phyloP scores from a whole-genome alignment of 208 protist species.

The Leishmania guyanensis region DNA sequence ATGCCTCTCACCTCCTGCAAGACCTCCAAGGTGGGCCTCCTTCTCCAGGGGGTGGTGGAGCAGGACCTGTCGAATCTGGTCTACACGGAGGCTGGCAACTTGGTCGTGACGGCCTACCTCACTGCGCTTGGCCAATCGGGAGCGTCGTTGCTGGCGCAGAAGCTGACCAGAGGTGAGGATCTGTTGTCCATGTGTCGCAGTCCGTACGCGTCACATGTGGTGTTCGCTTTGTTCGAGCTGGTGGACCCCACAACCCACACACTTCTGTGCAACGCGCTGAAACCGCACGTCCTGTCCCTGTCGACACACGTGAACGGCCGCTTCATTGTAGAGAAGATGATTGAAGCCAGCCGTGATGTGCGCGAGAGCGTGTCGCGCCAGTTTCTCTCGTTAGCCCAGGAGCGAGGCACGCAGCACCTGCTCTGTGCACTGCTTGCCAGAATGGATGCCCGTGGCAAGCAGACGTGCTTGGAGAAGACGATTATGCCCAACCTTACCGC shows the following conservation, averaged over 20 bases:
- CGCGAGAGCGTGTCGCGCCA: slow-evolving; percentile 72
- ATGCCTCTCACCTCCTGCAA: slow-evolving; percentile 67
- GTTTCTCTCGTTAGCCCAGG: slow-evolving; percentile 64
- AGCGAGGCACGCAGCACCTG: slow-evolving; percentile 85
- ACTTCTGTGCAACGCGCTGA: slow-evolving; percentile 67
- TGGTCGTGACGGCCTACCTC: slow-evolving; percentile 80
- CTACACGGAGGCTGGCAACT: slow-evolving; percentile 81
- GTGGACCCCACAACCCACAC: slow-evolving; percentile 73
- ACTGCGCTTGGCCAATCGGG: slow-evolving; percentile 49
- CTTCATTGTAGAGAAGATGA: slow-evolving; percentile 84
- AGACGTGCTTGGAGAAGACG: slow-evolving; percentile 51
- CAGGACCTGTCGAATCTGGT: slow-evolving; percentile 53
- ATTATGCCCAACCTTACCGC: slow-evolving; percentile 50
- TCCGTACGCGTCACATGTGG: slow-evolving; percentile 77
- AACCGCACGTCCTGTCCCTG: slow-evolving; percentile 54
- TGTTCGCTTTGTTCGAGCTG: slow-evolving; percentile 70
- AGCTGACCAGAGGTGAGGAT: slow-evolving; percentile 56
- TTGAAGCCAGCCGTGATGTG: slow-evolving; percentile 76
- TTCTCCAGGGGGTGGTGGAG: slow-evolving; percentile 63
- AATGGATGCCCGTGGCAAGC: slow-evolving; percentile 68
- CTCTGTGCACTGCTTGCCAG: slow-evolving; percentile 67
- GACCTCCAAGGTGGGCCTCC: slow-evolving; percentile 60
- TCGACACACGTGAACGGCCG: slow-evolving; percentile 84
- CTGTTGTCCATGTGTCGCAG: slow-evolving; percentile 71
- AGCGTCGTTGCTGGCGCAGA: slow-evolving; percentile 55